Percentiles rank a stretch among this genome's conserved stretches.
These are phyloP conservation scores for Populus nigra DNA, from an alignment of 345 rosid species.

Conservation along the genomic window DNA sequence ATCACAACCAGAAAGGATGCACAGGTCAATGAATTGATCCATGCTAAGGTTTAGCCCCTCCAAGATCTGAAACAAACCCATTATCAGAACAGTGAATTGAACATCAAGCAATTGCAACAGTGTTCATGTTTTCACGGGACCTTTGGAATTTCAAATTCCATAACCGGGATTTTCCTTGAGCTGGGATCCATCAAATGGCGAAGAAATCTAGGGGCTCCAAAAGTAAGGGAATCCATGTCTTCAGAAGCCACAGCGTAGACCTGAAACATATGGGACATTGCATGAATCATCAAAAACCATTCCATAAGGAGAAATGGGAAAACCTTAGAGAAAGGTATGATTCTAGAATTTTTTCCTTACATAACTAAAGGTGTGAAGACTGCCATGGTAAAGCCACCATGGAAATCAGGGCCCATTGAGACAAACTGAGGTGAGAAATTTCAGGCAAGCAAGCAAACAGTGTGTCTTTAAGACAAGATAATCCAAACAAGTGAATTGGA, in stretches of 20 bases:
- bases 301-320: neutral
- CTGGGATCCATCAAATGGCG: slow-evolving; percentile 98
- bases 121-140: slow-evolving; percentile 32
- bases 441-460: neutral
- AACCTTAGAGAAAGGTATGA: neutral
- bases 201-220: slow-evolving; percentile 91
- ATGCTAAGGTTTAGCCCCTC: slow-evolving; percentile 79
- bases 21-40: slow-evolving; percentile 95
- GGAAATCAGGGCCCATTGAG: too few relatives aligned
- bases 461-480: neutral
- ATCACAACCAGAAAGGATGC: slow-evolving; percentile 97
- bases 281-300: neutral
- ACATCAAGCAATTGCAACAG: neutral
- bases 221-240: slow-evolving; percentile 98
- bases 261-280: slow-evolving; percentile 33
- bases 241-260: slow-evolving; percentile 98
- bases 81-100: slow-evolving; percentile 15
- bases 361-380: too few relatives aligned
- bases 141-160: slow-evolving; percentile 89
- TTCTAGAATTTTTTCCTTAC: neutral
- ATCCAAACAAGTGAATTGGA: neutral
- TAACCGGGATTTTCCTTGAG: slow-evolving; percentile 84
- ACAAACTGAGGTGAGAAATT: neutral
- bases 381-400: too few relatives aligned
- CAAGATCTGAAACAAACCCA: slow-evolving; percentile 52